Evolutionary conservation across 2,329 filamentous ascomycete species (phyloP).

Genomic region (Exophiala dermatitidis): DNA sequence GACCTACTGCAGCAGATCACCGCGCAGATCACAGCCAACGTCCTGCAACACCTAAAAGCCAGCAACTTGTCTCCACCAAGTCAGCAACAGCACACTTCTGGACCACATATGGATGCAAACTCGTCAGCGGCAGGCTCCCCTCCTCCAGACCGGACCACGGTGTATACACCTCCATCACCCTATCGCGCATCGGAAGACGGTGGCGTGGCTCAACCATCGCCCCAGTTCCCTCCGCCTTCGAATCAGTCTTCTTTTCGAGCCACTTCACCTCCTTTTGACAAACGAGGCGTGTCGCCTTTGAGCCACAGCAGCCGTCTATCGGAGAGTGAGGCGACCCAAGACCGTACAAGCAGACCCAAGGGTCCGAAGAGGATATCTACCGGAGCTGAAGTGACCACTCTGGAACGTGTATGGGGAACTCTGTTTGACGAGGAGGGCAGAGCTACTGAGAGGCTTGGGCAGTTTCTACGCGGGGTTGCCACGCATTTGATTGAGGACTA

Average conservation of each 20-base stretch:
- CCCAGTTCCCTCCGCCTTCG: conserved; percentile 17
- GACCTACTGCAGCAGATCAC: conserved; percentile 54
- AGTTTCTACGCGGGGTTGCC: conserved; percentile 67
- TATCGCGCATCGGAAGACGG: conserved; percentile 27
- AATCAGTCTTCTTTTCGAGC: conserved; percentile 24
- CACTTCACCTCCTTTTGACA: conserved; percentile 24
- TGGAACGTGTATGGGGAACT: conserved; percentile 69
- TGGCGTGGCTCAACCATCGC: conserved; percentile 10
- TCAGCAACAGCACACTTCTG: conserved; percentile 30
- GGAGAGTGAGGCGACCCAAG: conserved; percentile 27
- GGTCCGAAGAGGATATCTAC: conserved; percentile 36
- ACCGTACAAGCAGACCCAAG: conserved; percentile 30
- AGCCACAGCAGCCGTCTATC: conserved; percentile 33
- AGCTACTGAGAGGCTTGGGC: conserved; percentile 60
- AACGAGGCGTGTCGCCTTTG: conserved; percentile 33
- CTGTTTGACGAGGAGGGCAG: conserved; percentile 63
- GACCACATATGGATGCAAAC: conserved; percentile 20
- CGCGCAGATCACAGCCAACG: conserved; percentile 50
- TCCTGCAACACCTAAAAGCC: conserved; percentile 52
- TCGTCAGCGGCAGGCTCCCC: conserved; percentile 40
- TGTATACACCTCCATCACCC: conserved; percentile 53
- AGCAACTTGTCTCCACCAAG: conserved; percentile 34
- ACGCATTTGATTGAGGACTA: conserved; percentile 66
- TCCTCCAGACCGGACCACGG: conserved; percentile 34
- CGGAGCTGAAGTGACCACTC: conserved; percentile 47